Evolutionary conservation across 371 early-diverging fungal genomes (phyloP).

Genomic region (Agmasoma carcini): DNA sequence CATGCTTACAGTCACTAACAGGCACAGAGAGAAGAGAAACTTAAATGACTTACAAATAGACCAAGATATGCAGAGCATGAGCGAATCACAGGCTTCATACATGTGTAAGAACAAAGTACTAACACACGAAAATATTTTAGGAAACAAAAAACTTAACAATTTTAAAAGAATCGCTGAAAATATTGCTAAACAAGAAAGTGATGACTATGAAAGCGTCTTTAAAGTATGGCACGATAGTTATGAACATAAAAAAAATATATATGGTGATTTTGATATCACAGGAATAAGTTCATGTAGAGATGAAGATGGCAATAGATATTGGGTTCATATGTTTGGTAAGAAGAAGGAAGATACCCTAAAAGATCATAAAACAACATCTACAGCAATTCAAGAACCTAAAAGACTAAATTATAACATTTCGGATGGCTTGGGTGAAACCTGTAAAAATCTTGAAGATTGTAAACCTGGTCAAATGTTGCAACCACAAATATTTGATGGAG

Average conservation of each 20-base stretch:
- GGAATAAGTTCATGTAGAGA: conserved; percentile 46
- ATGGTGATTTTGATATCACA: conserved; percentile 48
- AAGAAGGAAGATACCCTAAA: no score
- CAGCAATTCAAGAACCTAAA: no score
- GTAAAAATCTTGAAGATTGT: no score
- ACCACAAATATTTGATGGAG: no score
- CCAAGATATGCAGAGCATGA: conserved; percentile 21
- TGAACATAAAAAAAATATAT: conserved; percentile 51
- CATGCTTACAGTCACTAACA: conserved; percentile 44
- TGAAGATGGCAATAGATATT: conserved; percentile 39
- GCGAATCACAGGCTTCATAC: conserved; percentile 37
- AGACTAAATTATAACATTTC: no score
- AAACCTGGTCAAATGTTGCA: no score
- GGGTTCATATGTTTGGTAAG: conserved; percentile 52
- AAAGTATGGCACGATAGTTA: conserved; percentile 45
- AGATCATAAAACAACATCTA: no score
- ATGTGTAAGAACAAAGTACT: conserved; percentile 39
- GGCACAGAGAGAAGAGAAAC: conserved; percentile 36
- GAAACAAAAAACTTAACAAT: conserved; percentile 30
- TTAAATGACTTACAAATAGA: conserved; percentile 18
- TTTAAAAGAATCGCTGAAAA: conserved; percentile 52
- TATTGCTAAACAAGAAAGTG: conserved; percentile 46
- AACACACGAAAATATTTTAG: conserved; percentile 28
- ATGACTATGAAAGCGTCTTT: conserved; percentile 44
- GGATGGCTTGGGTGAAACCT: no score